Base-by-base conservation (phyloP, 1,284 basidiomycete species). In the Cryptococcus hybrid region DNA sequence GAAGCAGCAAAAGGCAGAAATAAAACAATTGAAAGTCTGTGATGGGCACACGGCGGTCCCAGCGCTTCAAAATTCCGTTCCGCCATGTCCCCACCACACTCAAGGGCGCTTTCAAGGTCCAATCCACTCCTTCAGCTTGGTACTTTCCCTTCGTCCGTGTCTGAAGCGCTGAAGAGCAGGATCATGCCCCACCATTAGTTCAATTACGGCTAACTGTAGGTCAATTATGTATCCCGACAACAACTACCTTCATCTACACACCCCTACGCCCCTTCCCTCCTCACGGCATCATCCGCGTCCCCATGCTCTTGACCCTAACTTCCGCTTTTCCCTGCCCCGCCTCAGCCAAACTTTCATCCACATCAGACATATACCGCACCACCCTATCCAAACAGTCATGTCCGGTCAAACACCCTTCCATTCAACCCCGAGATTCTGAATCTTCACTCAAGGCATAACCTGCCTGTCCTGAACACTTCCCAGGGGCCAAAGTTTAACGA, bases 301-400 rank as follows among this genome's bases (percentile, higher is more conserved):
- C 13, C 57, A 55, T 50, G 48, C 57, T 35, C 52, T 56, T 13
- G 54, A 60, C 48, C 58, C 43, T 40, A 54, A 56, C 24, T 60
- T 49, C 30, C 55, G 55, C 30, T 54, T 59, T 37, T 51, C 55
- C 3, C 54, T 13, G 12, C 50, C 1, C 47, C 54, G 47, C 47
- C 47, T 36, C 47, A 44, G 12, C 43, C 43, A 7, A 44, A 36
- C 47, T 36, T 48, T 36, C 15, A 34, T 4, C 34, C 9, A 15
- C 18, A 36, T 7, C 47, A 34, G 18, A 18, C 18, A 1, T 18
- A 18, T 18, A 18, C 18, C 18, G 18, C 18, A 18, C 18, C 18
- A 18, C 18, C 18, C 18, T 18, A 18, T 49, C n/a, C 11, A 47
- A 15, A 8, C 7, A 13, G 43, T 7, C 49, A 51, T 34, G 18